Evolutionary conservation across 768 basidiomycete genomes (phyloP).

Genomic region (Phanerodontia chrysosporium): DNA sequence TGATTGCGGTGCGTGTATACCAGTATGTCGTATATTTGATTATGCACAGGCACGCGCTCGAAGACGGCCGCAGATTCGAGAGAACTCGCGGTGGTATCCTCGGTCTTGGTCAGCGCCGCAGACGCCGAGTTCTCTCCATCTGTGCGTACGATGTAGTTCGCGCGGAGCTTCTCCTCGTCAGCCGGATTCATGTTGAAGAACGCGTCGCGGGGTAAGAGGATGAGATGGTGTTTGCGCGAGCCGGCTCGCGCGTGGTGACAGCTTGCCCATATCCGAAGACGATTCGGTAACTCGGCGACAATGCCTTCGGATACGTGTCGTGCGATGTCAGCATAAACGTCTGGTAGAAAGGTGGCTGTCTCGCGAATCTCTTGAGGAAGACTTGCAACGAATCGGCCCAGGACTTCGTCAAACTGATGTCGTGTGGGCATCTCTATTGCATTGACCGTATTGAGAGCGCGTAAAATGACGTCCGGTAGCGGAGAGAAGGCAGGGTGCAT

Average conservation of each 20-base stretch:
- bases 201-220: conserved; percentile 58
- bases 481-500: conserved; percentile 52
- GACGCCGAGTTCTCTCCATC: conserved; percentile 28
- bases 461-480: conserved; percentile 51
- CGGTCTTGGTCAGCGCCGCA: conserved; percentile 10
- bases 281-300: conserved; percentile 30
- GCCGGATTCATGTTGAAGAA: conserved; percentile 47
- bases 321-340: conserved; percentile 49
- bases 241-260: conserved; percentile 61
- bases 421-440: conserved; percentile 59
- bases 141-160: conserved; percentile 40
- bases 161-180: conserved; percentile 47
- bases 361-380: conserved; percentile 56
- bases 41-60: conserved; percentile 60
- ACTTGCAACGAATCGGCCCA: conserved; percentile 44
- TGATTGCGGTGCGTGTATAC: conserved; percentile 64
- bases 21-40: conserved; percentile 66
- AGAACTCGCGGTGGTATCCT: conserved; percentile 22
- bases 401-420: conserved; percentile 45
- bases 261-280: conserved; percentile 48
- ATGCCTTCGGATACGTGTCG: conserved; percentile 39
- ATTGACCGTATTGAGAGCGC: conserved; percentile 50
- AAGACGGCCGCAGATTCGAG: conserved; percentile 39
- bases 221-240: conserved; percentile 52
- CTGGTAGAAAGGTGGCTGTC: conserved; percentile 52